These are phyloP conservation scores for Neostapfia colusana DNA, from an alignment of 176 grass and related monocot genomes.

Conservation along the genomic window DNA sequence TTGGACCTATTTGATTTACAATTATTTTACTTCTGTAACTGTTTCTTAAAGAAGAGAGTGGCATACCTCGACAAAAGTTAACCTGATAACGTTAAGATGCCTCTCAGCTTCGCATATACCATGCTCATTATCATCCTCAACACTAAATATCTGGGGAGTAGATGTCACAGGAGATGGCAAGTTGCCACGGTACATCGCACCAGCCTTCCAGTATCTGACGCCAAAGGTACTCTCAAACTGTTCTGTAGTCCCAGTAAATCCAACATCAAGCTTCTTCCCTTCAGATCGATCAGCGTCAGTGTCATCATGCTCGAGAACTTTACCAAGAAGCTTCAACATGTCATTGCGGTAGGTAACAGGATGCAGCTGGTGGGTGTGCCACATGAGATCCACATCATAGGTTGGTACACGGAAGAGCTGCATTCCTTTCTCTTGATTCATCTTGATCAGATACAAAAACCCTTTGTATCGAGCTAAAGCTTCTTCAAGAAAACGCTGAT, in stretches of 20 bases:
- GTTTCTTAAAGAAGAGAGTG: constrained; percentile 28
- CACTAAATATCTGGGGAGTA: constrained; percentile 41
- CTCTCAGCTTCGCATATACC: constrained; percentile 26
- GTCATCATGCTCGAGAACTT: constrained; percentile 93
- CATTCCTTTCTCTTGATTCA: constrained; percentile 72
- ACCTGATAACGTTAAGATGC: constrained; percentile 41
- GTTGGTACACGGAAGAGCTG: constrained; percentile 76
- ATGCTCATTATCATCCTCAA: constrained; percentile 4
- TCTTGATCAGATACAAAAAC: constrained; percentile 83
- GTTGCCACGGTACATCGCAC: constrained; percentile 72
- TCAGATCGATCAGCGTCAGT: constrained; percentile 72
- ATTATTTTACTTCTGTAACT: not conserved
- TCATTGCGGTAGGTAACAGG: constrained; percentile 74
- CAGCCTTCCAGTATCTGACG: constrained; percentile 85
- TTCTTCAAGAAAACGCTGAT: constrained; percentile 63
- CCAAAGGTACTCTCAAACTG: constrained; percentile 80
- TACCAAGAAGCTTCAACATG: constrained; percentile 72
- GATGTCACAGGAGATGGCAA: constrained; percentile 62
- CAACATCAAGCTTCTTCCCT: constrained; percentile 85
- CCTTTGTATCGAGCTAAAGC: constrained; percentile 90
- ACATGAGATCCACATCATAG: constrained; percentile 90
- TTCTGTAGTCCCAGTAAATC: constrained; percentile 67
- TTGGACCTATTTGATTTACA: not conserved
- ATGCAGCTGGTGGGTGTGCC: constrained; percentile 87
- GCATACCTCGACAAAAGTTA: constrained; percentile 63